Base-by-base conservation (phyloP, 169 alveolate species). In the Eimeria falciformis region DNA sequence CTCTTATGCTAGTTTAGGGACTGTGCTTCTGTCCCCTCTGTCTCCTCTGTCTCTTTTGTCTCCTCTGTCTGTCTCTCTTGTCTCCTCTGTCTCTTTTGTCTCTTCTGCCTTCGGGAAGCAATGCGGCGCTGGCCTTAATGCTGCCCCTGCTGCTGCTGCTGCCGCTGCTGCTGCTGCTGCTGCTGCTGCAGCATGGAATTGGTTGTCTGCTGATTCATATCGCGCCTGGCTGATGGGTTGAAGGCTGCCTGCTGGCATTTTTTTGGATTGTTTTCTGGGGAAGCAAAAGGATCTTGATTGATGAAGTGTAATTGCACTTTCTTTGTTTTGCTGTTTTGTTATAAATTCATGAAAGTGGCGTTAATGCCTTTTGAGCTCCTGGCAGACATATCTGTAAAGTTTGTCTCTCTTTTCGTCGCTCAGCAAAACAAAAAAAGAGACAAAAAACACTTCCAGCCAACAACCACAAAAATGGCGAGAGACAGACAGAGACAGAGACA, bases 131-230 rank as follows among this genome's bases (percentile, higher is more conserved):
- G 62, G n/a, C 9, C n/a, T 50, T 11, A 50, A 9, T 50, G 62
- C 62, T 50, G 62, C 62, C 17, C n/a, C 62, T 50, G 62, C 62
- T 50, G 62, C 62, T 50, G 17, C 62, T 50, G 62, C 62, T 50
- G 62, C 62, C 17, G 62, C n/a, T 50, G 62, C 62, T 50, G 9
- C 9, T 9, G 62, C 62, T 50, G 62, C 62, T 50, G 62, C 9
- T 9, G 73, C 73, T 62, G 37, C 29, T 62, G 73, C 73, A 21
- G 53, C 79, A 0, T 47, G 79, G 21, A 17, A 7, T 47, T 0
- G 53, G 50, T n/a, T 62, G 33, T 62, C 75, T 62, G 75, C 25
- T n/a, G 75, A 11, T n/a, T 11, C 75, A 12, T 12, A n/a, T n/a
- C n/a, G n/a, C 75, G 21, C 37, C 25, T 18, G 21, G 75, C 21